Evolutionary conservation across 163 green algal species (phyloP), one percentile per base, ranked within the genome.

Genomic region (Chlamydomonas reinhardtii): DNA sequence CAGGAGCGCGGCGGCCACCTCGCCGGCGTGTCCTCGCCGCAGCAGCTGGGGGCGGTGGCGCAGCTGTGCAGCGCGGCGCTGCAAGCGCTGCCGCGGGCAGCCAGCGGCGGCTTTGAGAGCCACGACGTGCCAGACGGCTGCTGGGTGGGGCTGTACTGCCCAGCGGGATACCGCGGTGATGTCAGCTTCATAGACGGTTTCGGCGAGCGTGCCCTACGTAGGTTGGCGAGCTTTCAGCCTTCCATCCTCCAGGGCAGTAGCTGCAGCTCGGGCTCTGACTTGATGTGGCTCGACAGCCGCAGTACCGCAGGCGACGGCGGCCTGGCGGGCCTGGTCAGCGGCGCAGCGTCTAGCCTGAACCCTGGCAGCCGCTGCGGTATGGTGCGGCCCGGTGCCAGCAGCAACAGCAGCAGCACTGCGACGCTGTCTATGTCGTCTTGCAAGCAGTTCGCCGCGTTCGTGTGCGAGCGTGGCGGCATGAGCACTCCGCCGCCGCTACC

Each of bases 61-160:
- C 66, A 43, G 31, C 66, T 73, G 32, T 73, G 66, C 37, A 31
- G 17, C 9, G 15, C 19, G 31, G 66, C 66, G n/a, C 66, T 73
- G 66, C 22, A 16, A 2, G 31, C 66, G 4, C 66, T 73, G 12
- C 66, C 66, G 17, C 66, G 32, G 31, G 2, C n/a, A 9, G 37
- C 66, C 15, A 43, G 12, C 2, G 66, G 66, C 17, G 66, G 66
- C 12, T 73, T 73, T 27, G 32, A 39, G 31, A 73, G 66, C 66
- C 66, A 73, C 20, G 66, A 73, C 31, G 16, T 73, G 31, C 14
- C 31, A 3, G 31, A 25, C 16, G 66, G 31, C 16, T 73, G 66
- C 66, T 73, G 66, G 66, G 31, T 73, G 16, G 66, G 66, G 66
- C 66, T 73, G 31, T 73, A 48, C n/a, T 73, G 66, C 66, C 66